Conservation (phyloP, 805 yeast species). For the Jamesozyma piceae region DNA sequence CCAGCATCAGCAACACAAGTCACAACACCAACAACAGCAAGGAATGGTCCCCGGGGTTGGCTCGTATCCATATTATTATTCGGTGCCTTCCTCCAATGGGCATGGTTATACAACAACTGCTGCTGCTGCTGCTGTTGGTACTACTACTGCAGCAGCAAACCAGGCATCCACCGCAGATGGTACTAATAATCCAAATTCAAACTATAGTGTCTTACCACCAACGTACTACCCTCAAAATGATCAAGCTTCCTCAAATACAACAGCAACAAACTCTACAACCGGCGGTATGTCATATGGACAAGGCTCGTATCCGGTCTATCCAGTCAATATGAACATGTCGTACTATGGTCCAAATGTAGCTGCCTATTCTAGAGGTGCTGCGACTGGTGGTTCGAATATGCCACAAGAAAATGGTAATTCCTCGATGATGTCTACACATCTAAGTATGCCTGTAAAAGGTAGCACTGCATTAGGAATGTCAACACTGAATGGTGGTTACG, state of each 20-base stretch:
- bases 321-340: constrained; percentile 7
- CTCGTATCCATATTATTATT: constrained; percentile 7
- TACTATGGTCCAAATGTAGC: constrained; percentile 8
- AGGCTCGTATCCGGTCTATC: constrained; percentile 6
- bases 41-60: background rate
- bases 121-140: constrained; percentile 5
- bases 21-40: constrained; percentile 8
- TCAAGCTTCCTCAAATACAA: background rate
- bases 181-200: background rate
- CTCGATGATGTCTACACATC: constrained; percentile 4
- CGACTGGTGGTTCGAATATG: background rate
- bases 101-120: constrained; percentile 2
- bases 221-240: constrained; percentile 3
- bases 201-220: background rate
- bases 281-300: constrained; percentile 3
- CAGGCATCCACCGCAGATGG: constrained; percentile 1
- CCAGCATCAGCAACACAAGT: constrained; percentile 11
- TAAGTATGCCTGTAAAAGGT: constrained; percentile 4
- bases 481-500: background rate
- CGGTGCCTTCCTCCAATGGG: background rate
- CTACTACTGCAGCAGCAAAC: background rate
- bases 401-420: background rate
- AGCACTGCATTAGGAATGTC: background rate
- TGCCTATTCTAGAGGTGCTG: background rate
- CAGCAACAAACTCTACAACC: background rate